A percentile compares a stretch with the other conserved stretches of the same genome.
phyloP scores from a whole-genome alignment of 139 green algal species.

The Nannochloris sp. region DNA sequence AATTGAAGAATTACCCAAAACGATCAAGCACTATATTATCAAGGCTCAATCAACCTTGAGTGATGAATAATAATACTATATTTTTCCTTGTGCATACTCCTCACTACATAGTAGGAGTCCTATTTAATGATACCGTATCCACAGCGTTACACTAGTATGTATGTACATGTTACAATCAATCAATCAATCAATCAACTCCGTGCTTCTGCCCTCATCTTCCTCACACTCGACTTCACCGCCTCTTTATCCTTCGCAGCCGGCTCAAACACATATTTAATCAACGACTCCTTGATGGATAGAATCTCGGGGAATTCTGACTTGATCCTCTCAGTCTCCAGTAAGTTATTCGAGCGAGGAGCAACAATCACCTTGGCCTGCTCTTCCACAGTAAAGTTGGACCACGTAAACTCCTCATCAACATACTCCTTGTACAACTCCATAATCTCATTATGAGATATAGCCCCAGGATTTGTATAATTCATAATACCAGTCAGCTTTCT shows the following conservation, averaged over 20 bases:
- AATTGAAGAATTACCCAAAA: slow-evolving; percentile 43
- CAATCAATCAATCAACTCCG: not conserved
- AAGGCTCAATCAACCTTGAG: not conserved
- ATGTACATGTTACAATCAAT: not conserved
- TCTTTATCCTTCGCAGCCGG: slow-evolving; percentile 36
- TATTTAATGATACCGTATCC: no score
- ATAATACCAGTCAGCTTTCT: slow-evolving; percentile 85
- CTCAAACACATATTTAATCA: slow-evolving; percentile 74
- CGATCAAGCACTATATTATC: slow-evolving; percentile 25
- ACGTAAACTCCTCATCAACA: slow-evolving; percentile 91
- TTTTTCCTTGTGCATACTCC: not conserved
- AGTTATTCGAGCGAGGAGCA: slow-evolving; percentile 92
- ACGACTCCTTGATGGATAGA: slow-evolving; percentile 73
- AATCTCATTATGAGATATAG: slow-evolving; percentile 95
- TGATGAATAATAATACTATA: not conserved
- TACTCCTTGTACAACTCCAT: slow-evolving; percentile 92
- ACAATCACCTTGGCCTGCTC: slow-evolving; percentile 96
- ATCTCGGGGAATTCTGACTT: slow-evolving; percentile 82
- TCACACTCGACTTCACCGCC: slow-evolving; percentile 31
- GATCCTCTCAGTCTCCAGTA: slow-evolving; percentile 85
- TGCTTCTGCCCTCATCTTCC: slow-evolving; percentile 52
- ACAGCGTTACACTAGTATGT: no score
- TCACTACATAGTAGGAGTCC: not conserved
- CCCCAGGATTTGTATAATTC: slow-evolving; percentile 98
- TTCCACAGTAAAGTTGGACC: slow-evolving; percentile 88